phyloP scores from a whole-genome alignment of 2,329 filamentous ascomycete genomes.

The Penicillium brevicompactum region DNA sequence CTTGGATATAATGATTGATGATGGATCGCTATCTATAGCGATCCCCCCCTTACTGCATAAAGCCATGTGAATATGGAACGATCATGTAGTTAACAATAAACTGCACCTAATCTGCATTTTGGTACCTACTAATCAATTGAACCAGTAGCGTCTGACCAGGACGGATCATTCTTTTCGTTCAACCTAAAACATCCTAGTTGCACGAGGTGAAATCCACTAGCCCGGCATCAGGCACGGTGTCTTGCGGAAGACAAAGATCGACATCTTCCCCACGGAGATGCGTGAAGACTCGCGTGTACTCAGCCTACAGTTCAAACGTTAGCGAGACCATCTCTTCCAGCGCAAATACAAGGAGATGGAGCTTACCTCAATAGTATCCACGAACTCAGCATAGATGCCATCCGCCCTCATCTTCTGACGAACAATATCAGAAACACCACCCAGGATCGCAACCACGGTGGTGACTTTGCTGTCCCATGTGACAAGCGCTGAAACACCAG shows the following conservation, averaged over 20 bases:
- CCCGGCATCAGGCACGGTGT: constrained; percentile 10
- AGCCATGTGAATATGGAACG: constrained; percentile 2
- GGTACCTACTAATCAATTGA: background rate
- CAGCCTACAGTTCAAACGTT: constrained; percentile 1
- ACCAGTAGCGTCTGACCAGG: background rate
- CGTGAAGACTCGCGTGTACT: constrained; percentile 13
- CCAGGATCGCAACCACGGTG: constrained; percentile 44
- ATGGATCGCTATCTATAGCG: constrained; percentile 12
- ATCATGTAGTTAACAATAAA: background rate
- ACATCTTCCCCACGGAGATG: constrained; percentile 15
- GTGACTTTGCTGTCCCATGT: constrained; percentile 51
- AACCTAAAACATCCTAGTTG: background rate
- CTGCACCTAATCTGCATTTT: background rate
- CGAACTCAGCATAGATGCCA: constrained; percentile 42
- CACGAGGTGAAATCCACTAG: constrained; percentile 2
- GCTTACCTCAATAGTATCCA: constrained; percentile 4
- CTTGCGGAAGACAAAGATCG: constrained; percentile 10
- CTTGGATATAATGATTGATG: constrained; percentile 29
- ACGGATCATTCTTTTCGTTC: background rate
- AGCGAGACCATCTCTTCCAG: background rate
- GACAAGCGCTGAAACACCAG: constrained; percentile 42
- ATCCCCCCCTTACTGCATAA: constrained; percentile 1
- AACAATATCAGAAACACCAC: constrained; percentile 43
- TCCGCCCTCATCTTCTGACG: constrained; percentile 42
- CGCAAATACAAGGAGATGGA: background rate